phyloP scores from a whole-genome alignment of 345 rosid genomes.

The Hypericum androsaemum region DNA sequence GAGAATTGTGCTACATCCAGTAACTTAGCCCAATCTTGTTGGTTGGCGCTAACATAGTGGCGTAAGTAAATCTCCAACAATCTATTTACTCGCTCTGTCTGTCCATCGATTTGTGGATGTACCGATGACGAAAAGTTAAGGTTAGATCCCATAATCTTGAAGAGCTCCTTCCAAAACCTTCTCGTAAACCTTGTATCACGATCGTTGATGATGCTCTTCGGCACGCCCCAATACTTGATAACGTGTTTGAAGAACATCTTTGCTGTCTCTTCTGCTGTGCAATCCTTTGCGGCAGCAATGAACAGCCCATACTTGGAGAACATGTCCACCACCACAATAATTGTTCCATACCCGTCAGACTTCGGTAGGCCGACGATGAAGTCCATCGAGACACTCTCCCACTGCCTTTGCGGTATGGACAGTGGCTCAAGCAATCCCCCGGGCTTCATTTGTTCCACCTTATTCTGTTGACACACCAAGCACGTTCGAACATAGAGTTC shows the following conservation, averaged over 20 bases:
- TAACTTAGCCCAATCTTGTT: neutral
- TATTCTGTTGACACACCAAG: neutral
- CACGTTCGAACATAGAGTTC: too few relatives aligned
- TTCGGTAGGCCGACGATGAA: neutral
- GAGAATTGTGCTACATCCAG: slow-evolving; percentile 5
- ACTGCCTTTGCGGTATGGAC: too few relatives aligned
- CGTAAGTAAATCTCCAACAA: neutral
- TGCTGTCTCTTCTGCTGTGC: neutral
- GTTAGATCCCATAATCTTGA: slow-evolving; percentile 4
- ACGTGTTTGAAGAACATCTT: too few relatives aligned
- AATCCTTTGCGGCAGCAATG: too few relatives aligned
- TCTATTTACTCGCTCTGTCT: too few relatives aligned
- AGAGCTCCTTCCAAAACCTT: slow-evolving; percentile 6
- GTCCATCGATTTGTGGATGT: too few relatives aligned
- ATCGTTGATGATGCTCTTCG: neutral
- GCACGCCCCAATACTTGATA: too few relatives aligned
- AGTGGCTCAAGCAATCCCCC: too few relatives aligned
- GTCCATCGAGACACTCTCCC: too few relatives aligned
- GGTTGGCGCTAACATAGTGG: slow-evolving; percentile 3
- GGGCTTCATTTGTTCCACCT: neutral
- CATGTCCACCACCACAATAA: neutral
- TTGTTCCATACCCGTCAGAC: neutral
- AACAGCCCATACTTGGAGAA: slow-evolving; percentile 3
- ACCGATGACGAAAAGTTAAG: too few relatives aligned
- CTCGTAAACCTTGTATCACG: neutral